phyloP scores from a whole-genome alignment of 2,329 filamentous ascomycete genomes.

The Kalaharituber pfeilii region DNA sequence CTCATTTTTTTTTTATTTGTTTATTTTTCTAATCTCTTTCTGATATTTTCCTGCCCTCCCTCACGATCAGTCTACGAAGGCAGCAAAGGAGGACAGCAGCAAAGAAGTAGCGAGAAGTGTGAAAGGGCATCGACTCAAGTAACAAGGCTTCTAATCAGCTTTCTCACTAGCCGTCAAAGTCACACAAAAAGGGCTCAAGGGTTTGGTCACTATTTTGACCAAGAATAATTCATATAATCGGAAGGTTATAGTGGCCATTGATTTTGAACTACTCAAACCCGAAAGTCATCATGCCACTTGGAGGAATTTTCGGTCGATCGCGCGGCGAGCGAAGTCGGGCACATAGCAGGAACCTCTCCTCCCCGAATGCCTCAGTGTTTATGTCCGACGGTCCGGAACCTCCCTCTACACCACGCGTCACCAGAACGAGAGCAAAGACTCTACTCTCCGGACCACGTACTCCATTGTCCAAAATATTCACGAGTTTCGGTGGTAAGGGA shows the following conservation, averaged over 20 bases:
- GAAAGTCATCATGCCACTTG: not conserved
- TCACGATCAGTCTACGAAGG: no score
- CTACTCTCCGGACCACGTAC: conserved; percentile 20
- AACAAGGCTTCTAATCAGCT: no score
- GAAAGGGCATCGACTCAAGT: no score
- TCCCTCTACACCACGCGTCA: not conserved
- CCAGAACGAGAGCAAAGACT: not conserved
- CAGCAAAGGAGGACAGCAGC: no score
- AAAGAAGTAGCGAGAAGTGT: no score
- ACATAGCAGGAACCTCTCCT: not conserved
- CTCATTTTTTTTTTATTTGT: no score
- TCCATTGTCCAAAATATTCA: conserved; percentile 16
- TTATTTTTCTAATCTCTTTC: no score
- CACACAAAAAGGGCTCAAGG: not conserved
- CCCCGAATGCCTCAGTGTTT: not conserved
- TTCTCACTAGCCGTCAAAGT: not conserved
- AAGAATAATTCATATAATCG: not conserved
- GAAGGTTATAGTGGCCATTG: not conserved
- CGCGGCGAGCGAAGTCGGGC: not conserved
- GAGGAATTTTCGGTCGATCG: not conserved
- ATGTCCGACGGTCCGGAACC: conserved; percentile 46
- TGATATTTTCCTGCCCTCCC: no score
- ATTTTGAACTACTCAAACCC: not conserved
- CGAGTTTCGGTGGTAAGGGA: conserved; percentile 9
- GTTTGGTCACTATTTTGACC: not conserved